Evolutionary conservation across 2,329 filamentous ascomycete species (phyloP).

Genomic region (Diaporthe sp.): DNA sequence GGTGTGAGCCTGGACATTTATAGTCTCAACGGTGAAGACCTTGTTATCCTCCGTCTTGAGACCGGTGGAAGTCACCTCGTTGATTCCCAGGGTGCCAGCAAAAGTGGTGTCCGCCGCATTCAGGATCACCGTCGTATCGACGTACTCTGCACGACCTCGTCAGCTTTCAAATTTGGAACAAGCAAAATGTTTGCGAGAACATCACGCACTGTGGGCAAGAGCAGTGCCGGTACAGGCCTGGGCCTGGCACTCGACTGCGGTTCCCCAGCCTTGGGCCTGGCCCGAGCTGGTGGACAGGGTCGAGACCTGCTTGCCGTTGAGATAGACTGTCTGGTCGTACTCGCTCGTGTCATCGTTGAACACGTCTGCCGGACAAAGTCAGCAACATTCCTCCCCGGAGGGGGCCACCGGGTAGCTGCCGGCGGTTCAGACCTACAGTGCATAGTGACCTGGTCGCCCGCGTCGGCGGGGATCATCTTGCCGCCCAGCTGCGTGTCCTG

Average conservation of each 20-base stretch:
- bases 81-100: neutral
- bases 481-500: constrained; percentile 11
- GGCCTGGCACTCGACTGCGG: constrained; percentile 17
- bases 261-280: constrained; percentile 22
- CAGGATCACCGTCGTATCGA: constrained; percentile 5
- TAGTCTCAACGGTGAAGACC: constrained; percentile 19
- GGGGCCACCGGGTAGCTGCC: neutral
- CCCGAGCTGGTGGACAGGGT: constrained; percentile 13
- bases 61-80: constrained; percentile 3
- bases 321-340: constrained; percentile 19
- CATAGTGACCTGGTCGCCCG: constrained; percentile 13
- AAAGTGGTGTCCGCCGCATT: constrained; percentile 12
- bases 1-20: constrained; percentile 18
- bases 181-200: too few relatives aligned
- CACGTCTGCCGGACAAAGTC: neutral
- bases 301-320: constrained; percentile 10
- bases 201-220: constrained; percentile 2
- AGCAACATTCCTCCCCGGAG: neutral
- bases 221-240: constrained; percentile 11
- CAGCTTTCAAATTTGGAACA: neutral
- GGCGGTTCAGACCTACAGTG: constrained; percentile 3
- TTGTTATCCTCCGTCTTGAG: constrained; percentile 3
- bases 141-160: constrained; percentile 6
- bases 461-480: neutral
- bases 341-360: constrained; percentile 20